phyloP scores from a whole-genome alignment of 225 moss, liverwort and hornwort species.

The Marchantia polymorpha region DNA sequence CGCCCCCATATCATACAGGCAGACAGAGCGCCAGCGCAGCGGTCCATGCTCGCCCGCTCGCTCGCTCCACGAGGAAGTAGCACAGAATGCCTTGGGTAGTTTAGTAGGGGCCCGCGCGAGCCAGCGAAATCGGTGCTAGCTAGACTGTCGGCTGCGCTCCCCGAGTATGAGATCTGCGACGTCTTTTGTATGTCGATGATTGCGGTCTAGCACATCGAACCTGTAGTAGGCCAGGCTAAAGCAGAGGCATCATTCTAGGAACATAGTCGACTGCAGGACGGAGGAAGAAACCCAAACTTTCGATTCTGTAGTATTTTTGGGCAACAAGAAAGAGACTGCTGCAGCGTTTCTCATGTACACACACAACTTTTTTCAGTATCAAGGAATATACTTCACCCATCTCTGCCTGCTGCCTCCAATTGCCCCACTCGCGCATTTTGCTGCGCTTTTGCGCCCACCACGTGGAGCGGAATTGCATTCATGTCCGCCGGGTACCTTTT shows the following conservation, averaged over 20 bases:
- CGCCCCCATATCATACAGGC: too few species aligned
- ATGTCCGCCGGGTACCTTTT: too few species aligned
- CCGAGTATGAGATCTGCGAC: not conserved
- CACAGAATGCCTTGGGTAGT: not conserved
- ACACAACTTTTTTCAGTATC: not conserved
- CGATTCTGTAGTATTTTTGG: not conserved
- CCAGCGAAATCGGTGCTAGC: not conserved
- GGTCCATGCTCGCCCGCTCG: not conserved
- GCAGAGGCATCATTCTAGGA: not conserved
- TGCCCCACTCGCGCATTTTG: too few species aligned
- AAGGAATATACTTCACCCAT: not conserved
- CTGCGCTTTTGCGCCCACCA: not conserved
- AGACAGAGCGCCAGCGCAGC: not conserved
- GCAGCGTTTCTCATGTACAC: not conserved
- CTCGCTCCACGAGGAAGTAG: not conserved
- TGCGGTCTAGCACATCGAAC: not conserved
- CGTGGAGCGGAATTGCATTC: not conserved
- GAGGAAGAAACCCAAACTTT: not conserved
- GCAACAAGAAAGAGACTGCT: too few species aligned
- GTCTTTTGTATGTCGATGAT: slow-evolving; percentile 1
- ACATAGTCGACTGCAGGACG: not conserved
- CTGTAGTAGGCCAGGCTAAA: not conserved
- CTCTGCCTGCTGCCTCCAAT: too few species aligned
- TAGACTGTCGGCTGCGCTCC: not conserved
- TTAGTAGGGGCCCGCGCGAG: not conserved